A percentile compares a stretch with the other conserved stretches of the same genome.
Evolutionary conservation across 129 eudicot species (phyloP).

Genomic region (Flaveria trinervia): DNA sequence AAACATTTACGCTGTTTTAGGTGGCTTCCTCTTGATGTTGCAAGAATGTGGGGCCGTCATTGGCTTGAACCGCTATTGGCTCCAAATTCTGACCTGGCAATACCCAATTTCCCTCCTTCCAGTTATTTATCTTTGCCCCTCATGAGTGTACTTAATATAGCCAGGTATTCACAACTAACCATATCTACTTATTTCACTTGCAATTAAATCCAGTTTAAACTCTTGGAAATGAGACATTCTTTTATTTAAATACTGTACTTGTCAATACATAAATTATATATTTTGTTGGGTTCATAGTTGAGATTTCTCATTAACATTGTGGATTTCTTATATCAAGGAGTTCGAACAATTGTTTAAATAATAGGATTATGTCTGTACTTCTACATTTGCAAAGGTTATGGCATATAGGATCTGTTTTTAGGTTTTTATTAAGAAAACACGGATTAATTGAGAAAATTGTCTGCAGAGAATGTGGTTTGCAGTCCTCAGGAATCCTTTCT

Average conservation of each 20-base stretch:
- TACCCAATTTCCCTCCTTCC: conserved; percentile 78
- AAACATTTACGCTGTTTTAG: conserved; percentile 46
- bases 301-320: conserved; percentile 1
- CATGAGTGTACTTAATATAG: conserved; percentile 82
- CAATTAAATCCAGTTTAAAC: not conserved
- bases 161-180: conserved; percentile 55
- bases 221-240: conserved; percentile 11
- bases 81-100: conserved; percentile 62
- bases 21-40: conserved; percentile 97
- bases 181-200: not conserved
- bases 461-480: conserved; percentile 88
- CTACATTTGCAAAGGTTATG: not conserved
- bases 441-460: not conserved
- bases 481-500: conserved; percentile 51
- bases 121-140: conserved; percentile 87
- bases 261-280: not conserved
- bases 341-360: not conserved
- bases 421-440: not conserved
- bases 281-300: not conserved
- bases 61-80: conserved; percentile 92
- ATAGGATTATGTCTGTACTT: not conserved
- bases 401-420: not conserved
- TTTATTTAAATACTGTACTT: not conserved
- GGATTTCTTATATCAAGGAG: not conserved
- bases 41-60: conserved; percentile 96